Base-by-base conservation (phyloP, 176 grass and related monocot species). In the Oropetium thomaeum region DNA sequence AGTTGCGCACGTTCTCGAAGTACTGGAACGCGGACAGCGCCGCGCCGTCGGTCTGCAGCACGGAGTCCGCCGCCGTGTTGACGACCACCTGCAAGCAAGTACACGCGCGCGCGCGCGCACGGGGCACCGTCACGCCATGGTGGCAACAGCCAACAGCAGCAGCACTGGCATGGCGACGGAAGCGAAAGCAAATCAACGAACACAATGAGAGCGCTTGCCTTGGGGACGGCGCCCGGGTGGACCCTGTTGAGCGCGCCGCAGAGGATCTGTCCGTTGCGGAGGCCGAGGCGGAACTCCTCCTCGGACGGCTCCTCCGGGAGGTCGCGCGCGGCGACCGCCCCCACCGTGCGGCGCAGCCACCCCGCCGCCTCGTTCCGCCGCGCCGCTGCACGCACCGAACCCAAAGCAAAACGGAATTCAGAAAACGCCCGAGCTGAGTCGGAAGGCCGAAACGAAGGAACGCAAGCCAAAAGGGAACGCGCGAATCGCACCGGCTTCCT, bases 1-100 rank as follows among this genome's bases (percentile, higher is more conserved):
- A 99, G 71, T 99, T 99, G 73, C 96, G 93, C 68, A 99, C 92
- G 73, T 99, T 99, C 89, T 99, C 96, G 82, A 99, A 99, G 83
- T 99, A 99, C 77, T 99, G 96, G 87, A 86, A 95, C 39, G 92
- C 96, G n/a, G 85, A 99, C 69, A 99, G 73, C 26, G 96, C 96
- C n/a, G 96, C 89, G 48, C 92, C 96, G 84, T 99, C 96, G 22
- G 87, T 75, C 72, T 92, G 93, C 70, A 92, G 84, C 62, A 95
- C 74, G 35, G 96, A 81, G 60, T 99, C 96, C n/a, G 89, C 87
- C 38, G 87, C 89, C 32, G 87, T 86, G 88, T 96, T 96, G 44
- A 92, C 89, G 48, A 99, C 96, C 65, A 99, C 96, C 96, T 99
- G 45, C 69, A 74, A 20, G 48, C 41, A 54, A 34, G 59, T 12